Evolutionary conservation across 176 grass and related monocot species (phyloP), one percentile per base, ranked within the genome.

Genomic region (Aegilops bicornis): DNA sequence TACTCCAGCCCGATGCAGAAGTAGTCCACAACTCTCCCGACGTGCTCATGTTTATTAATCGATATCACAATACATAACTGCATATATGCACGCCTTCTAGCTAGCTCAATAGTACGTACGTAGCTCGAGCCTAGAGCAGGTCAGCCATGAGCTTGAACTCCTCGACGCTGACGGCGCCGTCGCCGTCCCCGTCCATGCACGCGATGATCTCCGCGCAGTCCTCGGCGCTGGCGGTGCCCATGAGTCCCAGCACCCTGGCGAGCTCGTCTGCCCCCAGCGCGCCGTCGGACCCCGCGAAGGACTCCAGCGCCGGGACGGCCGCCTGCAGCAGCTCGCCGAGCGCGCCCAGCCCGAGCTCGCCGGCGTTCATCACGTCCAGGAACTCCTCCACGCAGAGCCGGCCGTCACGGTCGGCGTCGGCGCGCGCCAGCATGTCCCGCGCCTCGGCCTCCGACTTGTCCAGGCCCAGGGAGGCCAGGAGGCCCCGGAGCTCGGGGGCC

Each of bases 191-290:
- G 5, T 98, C 96, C 83, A 98, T 76, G 79, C 91, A 93, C 56
- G 94, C 82, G 50, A 91, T 82, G 73, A 95, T 93, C 13, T 88
- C 96, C 32, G 86, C 79, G 69, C 96, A 98, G 59, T 95, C 91
- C 69, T 98, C 89, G 17, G 85, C 42, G 68, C 83, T 95, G 2
- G 86, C 93, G 33, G 33, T 36, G 2, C 80, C 89, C 7, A 88
- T 50, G 56, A 23, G 4, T 56, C 91, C 78, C 81, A 98, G 42
- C 81, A 76, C 84, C 86, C 84, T 60, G 42, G 81, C 88, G 35
- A 98, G 82, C 54, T 95, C 90, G 47, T 92, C 93, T 1, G 83
- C 74, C 17, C 76, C 84, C 13, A 98, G 67, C 58, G 69, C 65
- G 17, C 81, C 91, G 6, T 80, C 89, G 1, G 75, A 45, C 23